Percentiles rank a stretch among this genome's conserved stretches.
Conservation (phyloP, 352 stramenopile species). For the Phytophthora citrophthora region DNA sequence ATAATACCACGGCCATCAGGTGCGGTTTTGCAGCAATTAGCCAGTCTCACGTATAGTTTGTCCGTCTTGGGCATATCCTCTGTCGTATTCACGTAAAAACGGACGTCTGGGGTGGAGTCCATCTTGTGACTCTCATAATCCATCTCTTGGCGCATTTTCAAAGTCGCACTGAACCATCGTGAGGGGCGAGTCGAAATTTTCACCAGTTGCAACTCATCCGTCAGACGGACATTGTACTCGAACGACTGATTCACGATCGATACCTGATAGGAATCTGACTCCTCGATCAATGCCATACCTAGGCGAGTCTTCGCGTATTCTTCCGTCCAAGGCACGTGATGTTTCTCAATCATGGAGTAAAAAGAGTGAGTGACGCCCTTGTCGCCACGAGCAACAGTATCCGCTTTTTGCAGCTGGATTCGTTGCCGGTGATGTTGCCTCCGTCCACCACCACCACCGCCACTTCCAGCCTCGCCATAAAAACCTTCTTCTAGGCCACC, state of each 20-base stretch:
- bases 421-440: slow-evolving; percentile 12
- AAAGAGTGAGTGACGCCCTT: slow-evolving; percentile 83
- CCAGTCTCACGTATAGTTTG: slow-evolving; percentile 43
- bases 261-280: slow-evolving; percentile 61
- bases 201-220: slow-evolving; percentile 56
- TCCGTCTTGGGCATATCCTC: slow-evolving; percentile 64
- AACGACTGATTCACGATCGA: slow-evolving; percentile 66
- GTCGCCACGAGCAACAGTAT: slow-evolving; percentile 45
- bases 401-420: slow-evolving; percentile 49
- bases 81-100: slow-evolving; percentile 79
- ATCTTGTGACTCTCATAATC: slow-evolving; percentile 61
- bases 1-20: slow-evolving; percentile 60
- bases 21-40: slow-evolving; percentile 37
- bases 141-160: slow-evolving; percentile 87
- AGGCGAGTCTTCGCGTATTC: slow-evolving; percentile 50
- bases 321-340: slow-evolving; percentile 41
- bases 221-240: slow-evolving; percentile 74
- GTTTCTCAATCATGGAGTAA: slow-evolving; percentile 64
- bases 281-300: slow-evolving; percentile 44
- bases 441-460: slow-evolving; percentile 1
- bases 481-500: background rate
- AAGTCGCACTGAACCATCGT: slow-evolving; percentile 78
- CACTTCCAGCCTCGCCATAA: background rate
- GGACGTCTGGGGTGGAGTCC: slow-evolving; percentile 75
- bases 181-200: slow-evolving; percentile 67